These are phyloP conservation scores for Tolypocladium guangdongense DNA, from an alignment of 2,329 filamentous ascomycete species.

Conservation along the genomic window DNA sequence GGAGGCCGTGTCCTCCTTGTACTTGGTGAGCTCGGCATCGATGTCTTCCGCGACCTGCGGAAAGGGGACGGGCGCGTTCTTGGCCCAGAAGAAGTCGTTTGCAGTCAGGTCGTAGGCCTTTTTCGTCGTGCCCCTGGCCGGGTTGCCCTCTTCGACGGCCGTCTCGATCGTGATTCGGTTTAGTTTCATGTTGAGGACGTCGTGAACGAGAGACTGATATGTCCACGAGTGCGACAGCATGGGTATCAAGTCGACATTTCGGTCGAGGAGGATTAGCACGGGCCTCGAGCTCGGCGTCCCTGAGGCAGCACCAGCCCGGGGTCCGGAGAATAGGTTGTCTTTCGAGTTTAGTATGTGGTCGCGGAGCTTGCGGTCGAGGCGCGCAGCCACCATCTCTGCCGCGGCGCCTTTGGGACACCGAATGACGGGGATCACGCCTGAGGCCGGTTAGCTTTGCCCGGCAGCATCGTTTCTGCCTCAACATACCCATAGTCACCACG, in stretches of 20 bases:
- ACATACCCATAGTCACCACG: slow-evolving; percentile 87
- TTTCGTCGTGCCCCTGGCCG: slow-evolving; percentile 65
- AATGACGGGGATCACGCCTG: slow-evolving; percentile 88
- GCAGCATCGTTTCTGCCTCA: background rate
- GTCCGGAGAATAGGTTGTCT: slow-evolving; percentile 82
- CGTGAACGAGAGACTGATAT: slow-evolving; percentile 73
- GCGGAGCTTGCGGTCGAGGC: slow-evolving; percentile 87
- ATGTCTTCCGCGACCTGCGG: slow-evolving; percentile 96
- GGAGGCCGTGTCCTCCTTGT: slow-evolving; percentile 89
- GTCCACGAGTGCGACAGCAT: slow-evolving; percentile 93
- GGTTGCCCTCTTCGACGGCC: slow-evolving; percentile 65
- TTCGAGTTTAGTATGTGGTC: slow-evolving; percentile 97
- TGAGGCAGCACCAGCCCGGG: slow-evolving; percentile 41
- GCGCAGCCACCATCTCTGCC: slow-evolving; percentile 87
- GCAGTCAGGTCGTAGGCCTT: slow-evolving; percentile 83
- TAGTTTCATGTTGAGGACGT: slow-evolving; percentile 48
- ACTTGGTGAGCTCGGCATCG: slow-evolving; percentile 82
- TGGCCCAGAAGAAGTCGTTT: slow-evolving; percentile 93
- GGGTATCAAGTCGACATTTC: slow-evolving; percentile 88
- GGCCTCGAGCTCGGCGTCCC: slow-evolving; percentile 66
- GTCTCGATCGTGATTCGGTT: slow-evolving; percentile 92
- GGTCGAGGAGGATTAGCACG: slow-evolving; percentile 85
- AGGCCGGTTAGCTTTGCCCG: background rate
- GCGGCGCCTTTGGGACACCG: slow-evolving; percentile 86
- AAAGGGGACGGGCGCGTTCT: slow-evolving; percentile 83